Evolutionary conservation across 305 asterid genomes (phyloP), one percentile per base, ranked within the genome.

Genomic region (Rubia occidens): DNA sequence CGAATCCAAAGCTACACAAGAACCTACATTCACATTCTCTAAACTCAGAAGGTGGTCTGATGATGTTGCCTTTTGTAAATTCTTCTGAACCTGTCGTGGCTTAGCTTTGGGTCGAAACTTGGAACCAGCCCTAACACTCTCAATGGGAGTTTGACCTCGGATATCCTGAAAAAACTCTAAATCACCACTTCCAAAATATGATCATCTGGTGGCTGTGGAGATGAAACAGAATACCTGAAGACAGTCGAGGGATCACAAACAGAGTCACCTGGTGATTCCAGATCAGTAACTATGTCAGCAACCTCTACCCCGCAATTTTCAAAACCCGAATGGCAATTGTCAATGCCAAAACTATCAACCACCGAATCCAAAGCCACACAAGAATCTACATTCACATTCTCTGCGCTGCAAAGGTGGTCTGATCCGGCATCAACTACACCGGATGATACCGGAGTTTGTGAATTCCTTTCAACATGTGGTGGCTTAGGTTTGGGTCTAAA

Each of bases 41-140:
- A 63, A 59, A 42, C 59, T 37, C 70, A 49, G 61, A 77, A 40
- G 74, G 37, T 39, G 77, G 59, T 61, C 72, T 60, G 65, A 26
- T 68, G 75, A 77, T 13, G 81, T 71, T 56, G 80, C 67, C 62
- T 75, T 74, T 65, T 76, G 75, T 6, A 82, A 53, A 43, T 47
- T 82, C 76, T 66, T 89, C 64, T 55, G 79, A 7, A 74, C 66
- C 0, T 82, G 84, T 54, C 77, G 78, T 53, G 75, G 73, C 74
- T 86, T 89, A 1, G 84, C 73, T 79, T 84, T 91, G n/a, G 96
- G 95, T 76, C 77, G 87, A 77, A 87, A 89, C 79, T 80, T 86
- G 67, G 85, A 80, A 2, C 71, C 84, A 43, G 74, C 79, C 74
- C 85, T 80, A 60, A 81, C 95, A 86, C 87, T 73, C 24, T 53